Base-by-base conservation (phyloP, 1,139 yeast species). In the Pichia sp. region DNA sequence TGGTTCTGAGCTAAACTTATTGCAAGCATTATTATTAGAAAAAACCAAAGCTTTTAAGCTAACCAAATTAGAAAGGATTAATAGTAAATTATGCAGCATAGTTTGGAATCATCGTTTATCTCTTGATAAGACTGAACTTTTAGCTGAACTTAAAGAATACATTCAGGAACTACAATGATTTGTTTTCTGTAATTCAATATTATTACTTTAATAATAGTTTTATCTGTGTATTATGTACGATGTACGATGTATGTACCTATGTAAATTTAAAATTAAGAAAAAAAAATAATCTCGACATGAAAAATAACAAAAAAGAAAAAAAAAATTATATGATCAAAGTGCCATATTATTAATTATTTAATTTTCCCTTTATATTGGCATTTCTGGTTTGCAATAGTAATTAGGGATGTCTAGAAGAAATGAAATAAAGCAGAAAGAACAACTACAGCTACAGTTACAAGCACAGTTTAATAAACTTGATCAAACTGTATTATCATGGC, bases 11-110 rank as follows among this genome's bases (percentile, higher is more conserved):
- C 49, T 75, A 1, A 53, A 50, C 0, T 31, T 45, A 1, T 55
- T 73, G 23, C 51, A 63, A 30, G 25, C 52, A 1, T 40, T 49
- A 34, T 60, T 82, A 7, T 61, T 71, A 10, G 43, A 46, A 0
- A 54, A 53, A 23, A 77, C 95, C 0, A 69, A 66, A 12, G 70
- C 69, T 23, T 71, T 70, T 51, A 75, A 79, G 4, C 71, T 92
- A n/a, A 95, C 86, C 47, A 69, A 73, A 49, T 68, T 92, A 34
- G 97, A 92, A 63, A 76, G 76, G 40, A 64, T 82, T 12, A 82
- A 83, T 69, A 81, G 97, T 4, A 70, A 73, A 39, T 62, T 89
- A 40, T 78, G 86, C 69, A 92, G 85, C 42, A 69, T 81, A 12
- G 72, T 86, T 3, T 92, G 97, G 96, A 65, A 69, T 10, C 76